These are phyloP conservation scores for Boletus patriciae DNA, from an alignment of 768 basidiomycete genomes.

Conservation along the genomic window DNA sequence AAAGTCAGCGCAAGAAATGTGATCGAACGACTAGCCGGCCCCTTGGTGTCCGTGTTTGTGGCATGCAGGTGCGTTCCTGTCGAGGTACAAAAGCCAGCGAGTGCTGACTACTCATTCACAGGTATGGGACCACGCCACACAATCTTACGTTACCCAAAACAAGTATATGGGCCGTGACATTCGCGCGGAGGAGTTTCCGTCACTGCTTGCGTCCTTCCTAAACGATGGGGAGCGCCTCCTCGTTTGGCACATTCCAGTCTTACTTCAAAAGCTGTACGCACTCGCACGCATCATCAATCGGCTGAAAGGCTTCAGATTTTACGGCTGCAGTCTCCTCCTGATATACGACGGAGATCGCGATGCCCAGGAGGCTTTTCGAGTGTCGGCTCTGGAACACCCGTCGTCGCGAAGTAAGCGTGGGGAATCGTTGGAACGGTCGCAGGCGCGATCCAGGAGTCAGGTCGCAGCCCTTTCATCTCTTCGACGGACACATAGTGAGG, in stretches of 20 bases:
- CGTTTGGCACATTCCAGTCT: constrained; percentile 86
- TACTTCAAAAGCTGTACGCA: constrained; percentile 91
- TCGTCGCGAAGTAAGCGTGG: constrained; percentile 69
- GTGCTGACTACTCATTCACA: constrained; percentile 34
- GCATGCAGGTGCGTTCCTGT: constrained; percentile 85
- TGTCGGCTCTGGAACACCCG: constrained; percentile 61
- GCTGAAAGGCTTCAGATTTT: constrained; percentile 95
- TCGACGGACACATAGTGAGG: constrained; percentile 79
- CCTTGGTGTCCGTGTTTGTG: constrained; percentile 91
- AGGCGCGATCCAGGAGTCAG: constrained; percentile 41
- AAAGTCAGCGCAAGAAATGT: constrained; percentile 98
- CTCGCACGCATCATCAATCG: constrained; percentile 88
- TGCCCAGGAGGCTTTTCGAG: constrained; percentile 72
- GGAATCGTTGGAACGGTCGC: constrained; percentile 69
- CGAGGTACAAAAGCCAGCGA: not conserved
- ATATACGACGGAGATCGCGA: constrained; percentile 97
- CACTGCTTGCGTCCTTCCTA: constrained; percentile 80
- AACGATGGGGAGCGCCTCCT: constrained; percentile 81
- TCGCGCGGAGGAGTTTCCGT: constrained; percentile 79
- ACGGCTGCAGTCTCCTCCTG: constrained; percentile 93
- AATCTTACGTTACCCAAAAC: constrained; percentile 89
- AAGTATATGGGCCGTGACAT: constrained; percentile 96
- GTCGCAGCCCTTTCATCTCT: constrained; percentile 46
- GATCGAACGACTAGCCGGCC: constrained; percentile 91
- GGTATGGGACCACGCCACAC: constrained; percentile 90